phyloP scores from a whole-genome alignment of 371 early-diverging fungal species.

The Lichtheimia hyalospora region DNA sequence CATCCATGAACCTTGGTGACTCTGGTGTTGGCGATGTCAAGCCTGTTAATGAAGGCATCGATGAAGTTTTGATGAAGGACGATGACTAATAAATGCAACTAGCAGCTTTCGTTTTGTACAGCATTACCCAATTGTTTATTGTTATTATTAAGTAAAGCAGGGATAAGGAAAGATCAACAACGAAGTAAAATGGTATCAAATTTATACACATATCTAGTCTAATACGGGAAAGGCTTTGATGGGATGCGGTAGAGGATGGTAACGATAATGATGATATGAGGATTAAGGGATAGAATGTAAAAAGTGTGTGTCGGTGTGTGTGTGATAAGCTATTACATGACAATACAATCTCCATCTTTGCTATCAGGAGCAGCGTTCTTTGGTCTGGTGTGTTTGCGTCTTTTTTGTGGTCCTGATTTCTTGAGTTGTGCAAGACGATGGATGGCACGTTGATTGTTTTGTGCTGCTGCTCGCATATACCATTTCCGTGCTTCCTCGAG shows the following conservation, averaged over 20 bases:
- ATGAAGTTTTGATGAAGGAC: slow-evolving; percentile 43
- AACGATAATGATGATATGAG: not conserved
- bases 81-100: slow-evolving; percentile 1
- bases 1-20: slow-evolving; percentile 18
- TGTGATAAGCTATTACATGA: slow-evolving; percentile 30
- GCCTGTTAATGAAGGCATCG: slow-evolving; percentile 46
- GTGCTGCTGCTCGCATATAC: slow-evolving; percentile 78
- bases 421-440: slow-evolving; percentile 74
- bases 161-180: too few relatives aligned
- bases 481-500: slow-evolving; percentile 74
- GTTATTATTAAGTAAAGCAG: too few relatives aligned
- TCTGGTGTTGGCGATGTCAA: slow-evolving; percentile 18
- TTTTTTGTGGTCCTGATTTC: slow-evolving; percentile 51
- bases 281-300: not conserved
- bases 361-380: slow-evolving; percentile 19
- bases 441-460: slow-evolving; percentile 74
- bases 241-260: not conserved
- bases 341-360: slow-evolving; percentile 42
- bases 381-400: slow-evolving; percentile 36
- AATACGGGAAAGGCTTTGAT: not conserved
- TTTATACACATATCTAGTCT: too few relatives aligned
- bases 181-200: too few relatives aligned
- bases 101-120: too few relatives aligned
- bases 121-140: too few relatives aligned
- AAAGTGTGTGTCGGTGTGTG: too few relatives aligned